phyloP scores from a whole-genome alignment of 768 basidiomycete genomes.

The Xerocomellus intermedius region DNA sequence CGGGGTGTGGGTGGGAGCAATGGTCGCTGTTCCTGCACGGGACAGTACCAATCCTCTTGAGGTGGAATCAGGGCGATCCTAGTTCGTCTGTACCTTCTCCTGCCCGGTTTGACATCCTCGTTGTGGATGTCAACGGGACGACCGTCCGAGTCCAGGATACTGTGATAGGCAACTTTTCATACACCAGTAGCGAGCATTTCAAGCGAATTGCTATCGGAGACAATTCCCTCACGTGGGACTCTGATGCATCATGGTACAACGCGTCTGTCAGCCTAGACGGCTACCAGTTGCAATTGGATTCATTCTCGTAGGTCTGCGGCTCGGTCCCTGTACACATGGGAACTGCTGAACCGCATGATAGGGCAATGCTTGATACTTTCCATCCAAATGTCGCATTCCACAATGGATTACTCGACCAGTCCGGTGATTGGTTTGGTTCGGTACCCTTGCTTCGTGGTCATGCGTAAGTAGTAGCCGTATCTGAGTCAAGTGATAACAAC shows the following conservation, averaged over 20 bases:
- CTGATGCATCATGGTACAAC: slow-evolving; percentile 13
- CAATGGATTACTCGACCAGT: slow-evolving; percentile 11
- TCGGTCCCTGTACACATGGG: neutral
- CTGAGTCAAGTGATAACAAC: neutral
- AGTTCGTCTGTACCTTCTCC: neutral
- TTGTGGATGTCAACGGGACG: slow-evolving; percentile 5
- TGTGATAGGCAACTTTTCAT: neutral
- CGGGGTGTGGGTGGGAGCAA: slow-evolving; percentile 11
- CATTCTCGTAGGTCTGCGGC: slow-evolving; percentile 10
- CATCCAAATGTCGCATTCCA: slow-evolving; percentile 13
- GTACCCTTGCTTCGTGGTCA: slow-evolving; percentile 15
- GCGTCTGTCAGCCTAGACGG: slow-evolving; percentile 6
- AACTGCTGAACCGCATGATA: neutral
- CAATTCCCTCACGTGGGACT: slow-evolving; percentile 14
- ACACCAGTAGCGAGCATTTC: neutral
- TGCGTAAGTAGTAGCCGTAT: neutral
- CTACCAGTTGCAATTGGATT: slow-evolving; percentile 8
- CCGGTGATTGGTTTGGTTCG: slow-evolving; percentile 10
- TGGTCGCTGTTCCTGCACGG: slow-evolving; percentile 17
- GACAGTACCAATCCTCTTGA: slow-evolving; percentile 10
- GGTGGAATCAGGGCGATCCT: slow-evolving; percentile 14
- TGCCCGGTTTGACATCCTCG: slow-evolving; percentile 8
- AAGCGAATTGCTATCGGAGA: slow-evolving; percentile 9
- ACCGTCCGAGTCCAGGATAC: slow-evolving; percentile 1
- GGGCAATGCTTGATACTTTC: slow-evolving; percentile 12